Evolutionary conservation across 2,329 filamentous ascomycete species (phyloP), one percentile per base, ranked within the genome.

Genomic region (Colletotrichum sidae): DNA sequence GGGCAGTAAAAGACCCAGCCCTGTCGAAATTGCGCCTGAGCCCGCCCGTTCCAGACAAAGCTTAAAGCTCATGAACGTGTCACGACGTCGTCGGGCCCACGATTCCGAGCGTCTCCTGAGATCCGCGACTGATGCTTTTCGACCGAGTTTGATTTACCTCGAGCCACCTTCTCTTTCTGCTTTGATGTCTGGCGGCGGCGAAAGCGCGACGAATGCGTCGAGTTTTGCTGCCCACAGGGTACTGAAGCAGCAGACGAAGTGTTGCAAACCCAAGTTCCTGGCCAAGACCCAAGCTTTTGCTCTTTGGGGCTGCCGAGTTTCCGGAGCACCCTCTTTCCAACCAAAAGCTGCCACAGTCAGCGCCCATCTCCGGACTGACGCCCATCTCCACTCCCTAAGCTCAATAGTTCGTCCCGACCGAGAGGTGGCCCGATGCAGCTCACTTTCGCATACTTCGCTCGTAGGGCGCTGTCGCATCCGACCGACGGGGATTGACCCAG

Each of bases 331-430:
- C 25, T 25, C 25, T 25, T 25, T 25, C 25, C 25, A 25, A 25
- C 25, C 3, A 25, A 25, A 25, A 46, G 45, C 15, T 25, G 49
- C 45, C 38, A 42, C 25, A 52, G 45, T 25, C 17, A 55, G 35
- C 46, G n/a, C 52, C 25, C 58, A 53, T 53, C 58, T 62, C 58
- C 46, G 47, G 42, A 51, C 59, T 62, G 47, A 52, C 25, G 25
- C 25, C 57, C 58, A 56, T 62, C 46, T 57, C 58, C 63, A 53
- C 58, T n/a, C 15, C 37, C 58, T 42, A 66, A 57, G 58, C 63
- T 38, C 58, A 66, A 54, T 63, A 63, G 63, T 66, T 66, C 63
- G 63, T 66, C 63, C 63, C 52, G 54, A 57, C 52, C 57, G 46
- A 38, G 37, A 62, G 15, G 47, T 44, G 33, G 58, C 58, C 55